Conservation (phyloP, 345 rosid genomes). For the Euphorbia lathyris region DNA sequence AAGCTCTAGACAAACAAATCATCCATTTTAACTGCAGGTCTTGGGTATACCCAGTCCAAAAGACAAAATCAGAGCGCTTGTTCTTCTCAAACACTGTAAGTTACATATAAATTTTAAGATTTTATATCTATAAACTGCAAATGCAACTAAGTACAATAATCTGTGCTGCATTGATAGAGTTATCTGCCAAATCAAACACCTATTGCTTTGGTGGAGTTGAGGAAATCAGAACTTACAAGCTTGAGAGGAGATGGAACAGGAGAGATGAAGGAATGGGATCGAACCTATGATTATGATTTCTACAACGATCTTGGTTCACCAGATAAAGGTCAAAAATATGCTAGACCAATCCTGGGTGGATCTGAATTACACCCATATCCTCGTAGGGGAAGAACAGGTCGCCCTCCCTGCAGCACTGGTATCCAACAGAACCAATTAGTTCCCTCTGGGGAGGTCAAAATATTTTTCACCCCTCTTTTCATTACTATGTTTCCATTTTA, state of each 20-base stretch:
- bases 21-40: conserved; percentile 53
- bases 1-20: conserved; percentile 5
- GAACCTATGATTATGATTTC: conserved; percentile 50
- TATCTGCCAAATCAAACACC: conserved; percentile 56
- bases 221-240: conserved; percentile 43
- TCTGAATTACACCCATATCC: conserved; percentile 48
- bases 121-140: not conserved
- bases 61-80: conserved; percentile 35
- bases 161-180: conserved; percentile 28
- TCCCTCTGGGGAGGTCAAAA: conserved; percentile 2
- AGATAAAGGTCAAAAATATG: conserved; percentile 29
- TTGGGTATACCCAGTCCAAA: conserved; percentile 52
- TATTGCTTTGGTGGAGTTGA: conserved; percentile 30
- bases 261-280: conserved; percentile 54
- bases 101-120: not conserved
- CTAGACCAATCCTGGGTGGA: conserved; percentile 52
- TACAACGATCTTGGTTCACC: conserved; percentile 58
- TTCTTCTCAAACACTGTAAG: conserved; percentile 55
- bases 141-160: not conserved
- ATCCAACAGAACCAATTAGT: not conserved
- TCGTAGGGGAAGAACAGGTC: conserved; percentile 47
- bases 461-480: not conserved
- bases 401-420: conserved; percentile 32
- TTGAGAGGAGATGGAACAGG: conserved; percentile 42
- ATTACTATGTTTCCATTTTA: not conserved